Base-by-base conservation (phyloP, 768 basidiomycete species). In the Termitomyces eurrhizus region DNA sequence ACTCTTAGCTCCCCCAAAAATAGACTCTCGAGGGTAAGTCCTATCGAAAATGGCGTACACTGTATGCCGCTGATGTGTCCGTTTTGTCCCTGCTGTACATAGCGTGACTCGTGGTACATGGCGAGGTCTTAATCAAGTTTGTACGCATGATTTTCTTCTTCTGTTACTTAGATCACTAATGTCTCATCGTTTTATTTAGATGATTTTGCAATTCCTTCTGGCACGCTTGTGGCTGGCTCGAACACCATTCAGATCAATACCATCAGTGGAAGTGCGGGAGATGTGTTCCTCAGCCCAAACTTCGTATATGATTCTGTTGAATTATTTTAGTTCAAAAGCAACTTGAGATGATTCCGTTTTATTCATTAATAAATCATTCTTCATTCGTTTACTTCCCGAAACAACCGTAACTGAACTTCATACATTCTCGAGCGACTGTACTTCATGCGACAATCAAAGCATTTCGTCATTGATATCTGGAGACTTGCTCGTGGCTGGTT, bases 21-120 rank as follows among this genome's bases (percentile, higher is more conserved):
- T 79, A 39, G 74, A 81, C 68, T 80, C 78, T 52, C 73, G 80
- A 68, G 80, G 80, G 76, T 78, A 66, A 69, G 62, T 24, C 18
- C 12, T 29, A 51, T 36, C 56, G 3, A 18, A 36, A 21, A 33
- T n/a, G 9, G 26, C 2, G 26, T 26, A 14, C n/a, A 33, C 3
- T 33, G 12, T 32, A 33, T 46, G 39, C 33, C 32, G 33, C 24
- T 64, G 6, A 36, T 54, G 33, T n/a, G 13, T 57, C n/a, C 7
- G 4, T 44, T 44, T 4, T 37, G 12, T 29, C 4, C n/a, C 11
- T 11, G 48, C 36, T 53, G 21, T 51, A 77, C 53, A 21, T 51
- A 77, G 78, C 52, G 76, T 82, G 41, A 80, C 80, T 52, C 77
- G 79, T 57, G 80, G 80, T n/a, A 81, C 79, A 32, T 82, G 78